phyloP scores from a whole-genome alignment of 129 eudicot species.

The Rutidosis leptorrhynchoides region DNA sequence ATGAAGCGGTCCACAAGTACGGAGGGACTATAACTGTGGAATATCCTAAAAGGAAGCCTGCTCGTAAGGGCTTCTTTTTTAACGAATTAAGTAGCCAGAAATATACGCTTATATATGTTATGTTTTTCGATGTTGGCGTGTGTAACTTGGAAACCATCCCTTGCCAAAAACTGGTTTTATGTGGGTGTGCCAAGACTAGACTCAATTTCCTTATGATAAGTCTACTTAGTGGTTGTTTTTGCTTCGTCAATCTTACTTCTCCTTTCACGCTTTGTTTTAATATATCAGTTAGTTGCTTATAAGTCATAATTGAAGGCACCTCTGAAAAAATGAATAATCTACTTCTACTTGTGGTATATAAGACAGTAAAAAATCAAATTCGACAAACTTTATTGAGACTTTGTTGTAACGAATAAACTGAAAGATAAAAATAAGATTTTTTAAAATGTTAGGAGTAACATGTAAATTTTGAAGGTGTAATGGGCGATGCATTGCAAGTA shows the following conservation, averaged over 20 bases:
- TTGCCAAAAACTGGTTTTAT: constrained; percentile 18
- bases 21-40: constrained; percentile 37
- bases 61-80: constrained; percentile 16
- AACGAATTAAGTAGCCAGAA: background rate
- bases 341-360: too few relatives aligned
- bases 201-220: background rate
- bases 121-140: constrained; percentile 12
- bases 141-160: constrained; percentile 17
- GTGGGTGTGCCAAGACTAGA: background rate
- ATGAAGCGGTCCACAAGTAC: constrained; percentile 32
- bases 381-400: too few relatives aligned
- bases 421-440: too few relatives aligned
- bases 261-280: background rate
- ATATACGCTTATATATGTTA: background rate
- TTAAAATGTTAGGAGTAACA: too few relatives aligned
- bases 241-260: background rate
- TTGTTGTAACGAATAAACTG: too few relatives aligned
- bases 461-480: too few relatives aligned
- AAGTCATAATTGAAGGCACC: too few relatives aligned
- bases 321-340: too few relatives aligned
- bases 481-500: too few relatives aligned
- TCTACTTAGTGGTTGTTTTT: background rate
- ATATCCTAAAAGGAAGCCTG: constrained; percentile 28
- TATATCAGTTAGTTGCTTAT: background rate
- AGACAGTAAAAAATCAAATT: too few relatives aligned